phyloP scores from a whole-genome alignment of 2,329 filamentous ascomycete genomes.

The Sarocladiaceae sp. region DNA sequence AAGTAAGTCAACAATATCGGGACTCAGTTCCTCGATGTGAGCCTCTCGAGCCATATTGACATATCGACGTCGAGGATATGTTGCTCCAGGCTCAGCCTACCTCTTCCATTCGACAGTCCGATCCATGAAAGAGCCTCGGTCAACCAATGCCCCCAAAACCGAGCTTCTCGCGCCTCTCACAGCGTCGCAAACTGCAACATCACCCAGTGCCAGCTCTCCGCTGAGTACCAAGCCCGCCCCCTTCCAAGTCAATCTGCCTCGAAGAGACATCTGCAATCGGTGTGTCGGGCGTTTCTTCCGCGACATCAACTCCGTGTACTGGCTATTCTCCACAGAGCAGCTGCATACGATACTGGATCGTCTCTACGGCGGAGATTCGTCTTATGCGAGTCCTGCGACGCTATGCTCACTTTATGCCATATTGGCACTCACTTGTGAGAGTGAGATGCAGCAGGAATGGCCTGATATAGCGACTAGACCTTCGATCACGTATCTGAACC shows the following conservation, averaged over 20 bases:
- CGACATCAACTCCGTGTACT: slow-evolving; percentile 8
- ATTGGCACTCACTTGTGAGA: slow-evolving; percentile 4
- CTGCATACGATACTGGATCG: slow-evolving; percentile 1
- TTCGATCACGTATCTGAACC: slow-evolving; percentile 2
- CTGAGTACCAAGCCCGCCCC: not conserved
- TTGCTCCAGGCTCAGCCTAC: slow-evolving; percentile 4
- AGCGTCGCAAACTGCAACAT: not conserved
- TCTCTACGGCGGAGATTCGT: not conserved
- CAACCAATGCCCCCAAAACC: not conserved
- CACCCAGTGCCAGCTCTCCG: not conserved
- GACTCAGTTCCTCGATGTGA: too few species aligned
- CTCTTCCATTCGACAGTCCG: slow-evolving; percentile 4
- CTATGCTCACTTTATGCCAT: slow-evolving; percentile 1
- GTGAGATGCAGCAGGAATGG: slow-evolving; percentile 8
- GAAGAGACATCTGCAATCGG: slow-evolving; percentile 1
- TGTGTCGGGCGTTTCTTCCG: slow-evolving; percentile 3
- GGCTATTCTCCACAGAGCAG: slow-evolving; percentile 4
- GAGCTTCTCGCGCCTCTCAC: slow-evolving; percentile 1
- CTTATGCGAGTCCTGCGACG: not conserved
- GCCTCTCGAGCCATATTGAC: too few species aligned
- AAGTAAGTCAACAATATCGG: not conserved
- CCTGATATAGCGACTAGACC: not conserved
- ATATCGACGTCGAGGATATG: not conserved
- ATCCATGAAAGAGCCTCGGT: slow-evolving; percentile 4
- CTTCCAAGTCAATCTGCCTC: slow-evolving; percentile 2